Evolutionary conservation across 2,329 filamentous ascomycete species (phyloP), one percentile per base, ranked within the genome.

Genomic region (Chaetomiaceae sp.): DNA sequence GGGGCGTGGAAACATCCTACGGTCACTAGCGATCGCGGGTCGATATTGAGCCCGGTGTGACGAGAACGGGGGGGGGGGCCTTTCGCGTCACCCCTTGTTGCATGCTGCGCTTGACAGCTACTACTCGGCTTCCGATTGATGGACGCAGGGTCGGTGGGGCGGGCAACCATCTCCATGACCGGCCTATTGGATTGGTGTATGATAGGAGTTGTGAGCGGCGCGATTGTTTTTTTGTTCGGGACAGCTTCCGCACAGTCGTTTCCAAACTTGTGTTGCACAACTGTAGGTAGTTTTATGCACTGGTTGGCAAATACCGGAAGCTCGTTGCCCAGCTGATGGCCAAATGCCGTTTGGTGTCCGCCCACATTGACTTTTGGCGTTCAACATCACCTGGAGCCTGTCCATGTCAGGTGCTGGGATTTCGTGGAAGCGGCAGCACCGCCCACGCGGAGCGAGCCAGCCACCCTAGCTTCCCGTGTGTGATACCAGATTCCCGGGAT

Each of bases 111-210:
- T n/a, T n/a, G 51, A 50, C 34, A 47, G 29, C 49, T 46, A 50
- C 41, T 47, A 50, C 41, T 47, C 43, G 40, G 29, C 53, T 56
- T 61, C 51, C 54, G 58, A 59, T 59, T 59, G 57, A 57, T 43
- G 47, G 42, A 49, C 16, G 25, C 32, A 16, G n/a, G 11, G n/a
- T 36, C 47, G 27, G 37, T 44, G 52, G 48, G 45, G 48, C 34
- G 10, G 20, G 25, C 6, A 5, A 33, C 30, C 4, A 11, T 8
- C 1, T 20, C 4, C 21, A 7, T 25, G 20, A 48, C 11, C 25
- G 7, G 18, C 25, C 44, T 40, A 44, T 50, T 50, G 40, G 32
- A 41, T 8, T 25, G 8, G 8, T 10, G 5, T 34, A 3, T 13
- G 27, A 13, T 14, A 13, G 27, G n/a, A 29, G 5, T n/a, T 16